Evolutionary conservation across 1,284 basidiomycete species (phyloP).

Genomic region (Pascua sp.): DNA sequence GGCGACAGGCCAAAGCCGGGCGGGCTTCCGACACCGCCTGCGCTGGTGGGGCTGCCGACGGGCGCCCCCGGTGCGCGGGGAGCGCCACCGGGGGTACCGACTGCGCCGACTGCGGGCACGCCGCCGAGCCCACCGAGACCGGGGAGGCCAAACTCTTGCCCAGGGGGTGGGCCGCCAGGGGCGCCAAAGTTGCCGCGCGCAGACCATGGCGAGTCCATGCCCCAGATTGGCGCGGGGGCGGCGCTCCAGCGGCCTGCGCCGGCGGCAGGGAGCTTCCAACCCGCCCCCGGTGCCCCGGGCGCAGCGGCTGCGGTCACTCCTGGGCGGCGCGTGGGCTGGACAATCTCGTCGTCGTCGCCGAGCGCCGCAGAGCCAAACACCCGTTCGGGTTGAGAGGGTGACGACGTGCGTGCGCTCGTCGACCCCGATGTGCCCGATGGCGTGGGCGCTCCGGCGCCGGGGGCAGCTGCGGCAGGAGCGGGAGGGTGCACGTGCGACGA

Average conservation of each 20-base stretch:
- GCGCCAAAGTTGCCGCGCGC: too few relatives aligned
- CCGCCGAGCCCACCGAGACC: too few relatives aligned
- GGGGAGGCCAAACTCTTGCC: too few relatives aligned
- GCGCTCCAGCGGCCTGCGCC: constrained; percentile 37
- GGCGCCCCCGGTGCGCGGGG: too few relatives aligned
- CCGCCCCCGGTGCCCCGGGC: constrained; percentile 1
- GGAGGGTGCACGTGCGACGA: background rate
- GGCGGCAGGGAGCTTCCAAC: constrained; percentile 27
- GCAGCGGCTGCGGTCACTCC: constrained; percentile 16
- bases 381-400: constrained; percentile 30
- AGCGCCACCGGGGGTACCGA: too few relatives aligned
- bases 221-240: constrained; percentile 23
- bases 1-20: too few relatives aligned
- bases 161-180: too few relatives aligned
- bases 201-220: background rate
- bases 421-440: background rate
- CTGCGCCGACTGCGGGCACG: too few relatives aligned
- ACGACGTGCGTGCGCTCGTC: constrained; percentile 5
- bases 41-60: too few relatives aligned
- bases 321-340: constrained; percentile 24
- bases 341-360: constrained; percentile 39
- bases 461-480: constrained; percentile 1
- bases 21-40: too few relatives aligned
- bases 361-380: constrained; percentile 41
- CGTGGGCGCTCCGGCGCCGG: constrained; percentile 5